These are phyloP conservation scores for Pestalotiopsis fici DNA, from an alignment of 2,329 filamentous ascomycete species.

Conservation along the genomic window DNA sequence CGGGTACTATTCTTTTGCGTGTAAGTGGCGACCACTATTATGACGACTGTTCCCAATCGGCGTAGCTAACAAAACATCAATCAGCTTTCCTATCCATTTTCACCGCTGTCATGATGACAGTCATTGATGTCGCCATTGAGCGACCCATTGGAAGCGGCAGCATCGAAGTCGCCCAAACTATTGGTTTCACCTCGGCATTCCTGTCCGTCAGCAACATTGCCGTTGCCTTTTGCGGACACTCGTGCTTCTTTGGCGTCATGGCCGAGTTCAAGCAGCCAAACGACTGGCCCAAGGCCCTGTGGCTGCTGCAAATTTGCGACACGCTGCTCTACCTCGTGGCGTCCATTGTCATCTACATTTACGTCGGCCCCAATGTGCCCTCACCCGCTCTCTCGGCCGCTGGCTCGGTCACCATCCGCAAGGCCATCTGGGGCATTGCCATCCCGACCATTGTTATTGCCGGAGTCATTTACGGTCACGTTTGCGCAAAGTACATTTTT, in stretches of 20 bases:
- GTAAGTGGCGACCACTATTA: constrained; percentile 20
- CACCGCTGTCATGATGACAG: constrained; percentile 62
- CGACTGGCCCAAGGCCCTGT: constrained; percentile 55
- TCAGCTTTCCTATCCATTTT: constrained; percentile 61
- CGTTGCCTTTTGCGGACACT: constrained; percentile 66
- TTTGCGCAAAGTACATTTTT: constrained; percentile 68
- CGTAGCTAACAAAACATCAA: background rate
- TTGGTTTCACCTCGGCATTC: constrained; percentile 54
- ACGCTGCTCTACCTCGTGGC: constrained; percentile 65
- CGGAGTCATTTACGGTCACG: constrained; percentile 69
- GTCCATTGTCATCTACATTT: constrained; percentile 69
- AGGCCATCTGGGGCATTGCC: constrained; percentile 69
- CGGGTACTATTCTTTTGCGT: constrained; percentile 62
- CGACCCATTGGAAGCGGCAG: constrained; percentile 34
- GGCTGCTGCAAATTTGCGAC: constrained; percentile 55
- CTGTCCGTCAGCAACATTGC: constrained; percentile 64
- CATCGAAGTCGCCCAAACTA: constrained; percentile 34
- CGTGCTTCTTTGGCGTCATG: constrained; percentile 70
- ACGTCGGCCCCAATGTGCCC: constrained; percentile 59
- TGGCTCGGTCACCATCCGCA: constrained; percentile 50
- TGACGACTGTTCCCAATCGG: background rate
- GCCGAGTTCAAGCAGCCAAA: constrained; percentile 62
- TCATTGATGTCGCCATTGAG: constrained; percentile 60
- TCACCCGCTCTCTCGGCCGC: constrained; percentile 69
- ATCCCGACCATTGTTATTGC: constrained; percentile 71